Percentiles rank a stretch among this genome's conserved stretches.
Conservation (phyloP, 2,329 filamentous ascomycete species). For the Ustulina deusta region DNA sequence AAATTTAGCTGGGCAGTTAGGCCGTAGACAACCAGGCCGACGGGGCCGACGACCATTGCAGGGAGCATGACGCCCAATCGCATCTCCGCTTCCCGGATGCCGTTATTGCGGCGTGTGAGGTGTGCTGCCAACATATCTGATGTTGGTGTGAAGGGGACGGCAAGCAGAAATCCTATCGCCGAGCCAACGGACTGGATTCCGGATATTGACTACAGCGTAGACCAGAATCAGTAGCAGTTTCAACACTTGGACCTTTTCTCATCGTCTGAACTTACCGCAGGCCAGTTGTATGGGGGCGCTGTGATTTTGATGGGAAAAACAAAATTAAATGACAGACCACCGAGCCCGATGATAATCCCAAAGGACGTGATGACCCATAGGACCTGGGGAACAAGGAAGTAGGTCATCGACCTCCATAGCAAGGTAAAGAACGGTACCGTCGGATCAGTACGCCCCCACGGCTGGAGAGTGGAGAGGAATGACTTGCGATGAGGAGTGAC, state of each 20-base stretch:
- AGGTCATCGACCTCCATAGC: conserved; percentile 58
- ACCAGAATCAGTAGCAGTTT: conserved; percentile 26
- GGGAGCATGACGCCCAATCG: conserved; percentile 53
- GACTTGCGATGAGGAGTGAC: conserved; percentile 52
- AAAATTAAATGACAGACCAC: conserved; percentile 60
- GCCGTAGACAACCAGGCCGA: conserved; percentile 55
- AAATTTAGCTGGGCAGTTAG: conserved; percentile 54
- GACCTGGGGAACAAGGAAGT: conserved; percentile 59
- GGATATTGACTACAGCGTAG: conserved; percentile 44
- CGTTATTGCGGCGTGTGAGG: conserved; percentile 55
- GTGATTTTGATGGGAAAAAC: conserved; percentile 60
- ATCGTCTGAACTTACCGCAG: conserved; percentile 47
- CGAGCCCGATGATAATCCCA: conserved; percentile 60
- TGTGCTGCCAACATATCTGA: conserved; percentile 56
- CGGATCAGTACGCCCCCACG: conserved; percentile 54
- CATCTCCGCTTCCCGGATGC: conserved; percentile 60
- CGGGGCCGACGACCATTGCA: conserved; percentile 52
- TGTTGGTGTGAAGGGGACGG: conserved; percentile 52
- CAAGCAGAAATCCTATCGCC: conserved; percentile 54
- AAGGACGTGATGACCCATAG: conserved; percentile 61
- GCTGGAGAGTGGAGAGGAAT: conserved; percentile 55
- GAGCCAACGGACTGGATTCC: conserved; percentile 51
- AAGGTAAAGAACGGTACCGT: conserved; percentile 56
- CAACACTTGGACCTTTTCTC: neutral
- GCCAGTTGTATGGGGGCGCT: conserved; percentile 58